Conservation (phyloP, 768 basidiomycete species). For the Pleurotus giganteus region DNA sequence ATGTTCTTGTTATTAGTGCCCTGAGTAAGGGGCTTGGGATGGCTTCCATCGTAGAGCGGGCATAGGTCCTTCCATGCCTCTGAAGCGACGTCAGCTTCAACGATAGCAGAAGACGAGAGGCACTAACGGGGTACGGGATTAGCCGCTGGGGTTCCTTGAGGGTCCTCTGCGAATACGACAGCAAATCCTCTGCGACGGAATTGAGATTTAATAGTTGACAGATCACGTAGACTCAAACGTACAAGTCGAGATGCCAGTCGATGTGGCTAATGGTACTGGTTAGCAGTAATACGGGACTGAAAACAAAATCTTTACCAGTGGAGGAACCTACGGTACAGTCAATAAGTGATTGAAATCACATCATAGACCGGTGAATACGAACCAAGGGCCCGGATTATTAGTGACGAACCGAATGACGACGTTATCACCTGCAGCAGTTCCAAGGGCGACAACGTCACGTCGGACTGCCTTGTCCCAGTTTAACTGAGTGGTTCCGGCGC, state of each 20-base stretch:
- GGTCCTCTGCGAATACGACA: conserved; percentile 21
- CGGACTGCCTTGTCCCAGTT: conserved; percentile 37
- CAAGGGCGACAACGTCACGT: conserved; percentile 29
- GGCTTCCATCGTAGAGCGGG: not conserved
- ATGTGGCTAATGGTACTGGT: conserved; percentile 29
- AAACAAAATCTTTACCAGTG: too few relatives aligned
- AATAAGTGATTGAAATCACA: conserved; percentile 24
- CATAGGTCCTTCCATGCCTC: not conserved
- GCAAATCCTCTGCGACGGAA: not conserved
- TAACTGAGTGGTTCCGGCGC: conserved; percentile 28
- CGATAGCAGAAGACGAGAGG: not conserved
- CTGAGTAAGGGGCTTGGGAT: not conserved
- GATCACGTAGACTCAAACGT: not conserved
- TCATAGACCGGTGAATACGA: conserved; percentile 39
- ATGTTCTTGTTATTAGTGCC: too few relatives aligned
- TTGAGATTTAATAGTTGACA: not conserved
- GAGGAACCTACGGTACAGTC: too few relatives aligned
- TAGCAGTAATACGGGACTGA: not conserved
- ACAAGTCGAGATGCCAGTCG: conserved; percentile 36
- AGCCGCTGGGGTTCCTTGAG: not conserved
- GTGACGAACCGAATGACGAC: conserved; percentile 57
- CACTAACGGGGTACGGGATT: not conserved
- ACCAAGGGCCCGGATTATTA: conserved; percentile 47
- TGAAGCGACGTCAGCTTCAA: not conserved
- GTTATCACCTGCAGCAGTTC: conserved; percentile 20